Evolutionary conservation across 129 eudicot genomes (phyloP), one percentile per base, ranked within the genome.

Genomic region (Flaveria sonorensis): DNA sequence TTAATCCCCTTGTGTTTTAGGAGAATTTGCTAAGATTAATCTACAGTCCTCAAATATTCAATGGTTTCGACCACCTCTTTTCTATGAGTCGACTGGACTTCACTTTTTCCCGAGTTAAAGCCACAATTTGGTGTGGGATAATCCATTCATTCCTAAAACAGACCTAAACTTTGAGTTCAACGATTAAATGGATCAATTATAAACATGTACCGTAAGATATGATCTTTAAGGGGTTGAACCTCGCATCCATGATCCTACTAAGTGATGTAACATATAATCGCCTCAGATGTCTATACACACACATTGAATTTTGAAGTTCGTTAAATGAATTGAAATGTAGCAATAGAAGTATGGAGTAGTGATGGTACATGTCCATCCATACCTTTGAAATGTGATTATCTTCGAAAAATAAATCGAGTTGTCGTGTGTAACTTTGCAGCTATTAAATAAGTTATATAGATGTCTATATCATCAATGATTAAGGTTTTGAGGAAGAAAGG

Each of bases 21-120:
- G 46, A 61, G 61, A 46, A 45, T 74, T 74, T 12, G 60, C 46
- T 60, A 23, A 61, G 26, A 19, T 14, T 21, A 50, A 57, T 73
- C 13, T 36, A 36, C 40, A 24, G 10, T 30, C 55, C 56, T 47
- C 43, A 26, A 47, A 26, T 71, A 70, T 67, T 15, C 47, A 64
- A 70, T 47, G 39, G 19, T 70, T 42, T 69, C 1, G 19, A 43
- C 20, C 24, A 14, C 10, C 19, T 13, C 10, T 32, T 13, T 70
- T 52, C 50, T 32, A 18, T 52, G 36, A 53, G 32, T 53, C 13
- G 32, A 30, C 18, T 72, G 18, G 52, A 55, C 67, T 52, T 53
- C 36, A 72, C 42, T 45, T 70, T 14, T 47, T 70, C 28, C 21
- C 6, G n/a, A 10, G 15, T 26, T 24, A 46, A 46, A 70, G 20